A percentile compares a stretch with the other conserved stretches of the same genome.
These are phyloP conservation scores for Conringia planisiliqua DNA, from an alignment of 345 rosid genomes.

Conservation along the genomic window DNA sequence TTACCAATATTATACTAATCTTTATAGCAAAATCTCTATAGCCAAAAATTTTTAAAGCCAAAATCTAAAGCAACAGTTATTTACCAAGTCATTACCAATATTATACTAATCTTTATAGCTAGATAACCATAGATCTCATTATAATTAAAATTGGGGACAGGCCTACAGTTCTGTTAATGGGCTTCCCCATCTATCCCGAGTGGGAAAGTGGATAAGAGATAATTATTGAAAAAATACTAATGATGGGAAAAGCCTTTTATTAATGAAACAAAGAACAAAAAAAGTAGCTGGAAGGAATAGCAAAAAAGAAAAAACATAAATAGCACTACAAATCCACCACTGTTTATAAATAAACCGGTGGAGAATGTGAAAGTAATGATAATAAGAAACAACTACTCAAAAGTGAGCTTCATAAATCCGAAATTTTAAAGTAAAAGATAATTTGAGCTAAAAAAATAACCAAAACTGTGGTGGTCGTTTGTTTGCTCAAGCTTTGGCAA, in stretches of 20 bases:
- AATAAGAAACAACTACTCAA: slow-evolving; percentile 6
- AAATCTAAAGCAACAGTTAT: too few relatives aligned
- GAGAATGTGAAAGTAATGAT: not conserved
- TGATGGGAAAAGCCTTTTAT: not conserved
- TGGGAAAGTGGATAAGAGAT: not conserved
- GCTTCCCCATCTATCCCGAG: not conserved
- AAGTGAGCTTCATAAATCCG: slow-evolving; percentile 7
- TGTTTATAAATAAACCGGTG: slow-evolving; percentile 19
- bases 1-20: too few relatives aligned
- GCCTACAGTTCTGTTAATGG: not conserved
- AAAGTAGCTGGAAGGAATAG: not conserved
- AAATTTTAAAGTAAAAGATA: not conserved
- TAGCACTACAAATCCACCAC: slow-evolving; percentile 18
- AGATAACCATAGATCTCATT: too few relatives aligned
- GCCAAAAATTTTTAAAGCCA: too few relatives aligned
- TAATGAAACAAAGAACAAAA: not conserved
- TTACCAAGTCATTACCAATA: too few relatives aligned
- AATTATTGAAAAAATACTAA: not conserved
- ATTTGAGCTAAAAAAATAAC: slow-evolving; percentile 21
- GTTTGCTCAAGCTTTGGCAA: slow-evolving; percentile 43
- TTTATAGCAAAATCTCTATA: too few relatives aligned
- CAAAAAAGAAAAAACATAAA: not conserved
- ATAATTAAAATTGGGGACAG: too few relatives aligned
- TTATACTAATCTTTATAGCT: too few relatives aligned
- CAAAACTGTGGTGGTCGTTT: slow-evolving; percentile 22